Base-by-base conservation (phyloP, 2,329 filamentous ascomycete genomes). In the Myriosclerotinia curreyana region DNA sequence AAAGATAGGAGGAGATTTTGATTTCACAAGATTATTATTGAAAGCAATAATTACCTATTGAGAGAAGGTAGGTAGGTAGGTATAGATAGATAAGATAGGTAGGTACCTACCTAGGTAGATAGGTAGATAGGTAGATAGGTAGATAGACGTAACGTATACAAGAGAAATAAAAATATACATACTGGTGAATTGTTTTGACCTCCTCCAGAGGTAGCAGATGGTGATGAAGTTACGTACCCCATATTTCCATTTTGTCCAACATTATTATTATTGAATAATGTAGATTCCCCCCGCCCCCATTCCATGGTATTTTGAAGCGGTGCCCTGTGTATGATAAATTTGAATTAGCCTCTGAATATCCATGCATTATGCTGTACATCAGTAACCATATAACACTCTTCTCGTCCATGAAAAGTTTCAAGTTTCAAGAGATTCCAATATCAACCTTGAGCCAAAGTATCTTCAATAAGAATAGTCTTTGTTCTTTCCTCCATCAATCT, bases 171-270 rank as follows among this genome's bases (percentile, higher is more conserved):
- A 46, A 40, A 11, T 22, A 25, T 69, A 80, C 82, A 79, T 80
- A 86, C 82, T 74, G 82, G 82, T 69, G 80, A 81, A 71, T 80
- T 82, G 68, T 82, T 83, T 74, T 86, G 84, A 61, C 86, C 86
- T 69, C 84, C 86, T 53, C 74, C 76, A 67, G 85, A 83, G 49
- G 58, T 61, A 49, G 84, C 84, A 66, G 86, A 85, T 55, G 86
- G 85, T 53, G 86, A 86, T 69, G 85, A 84, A 68, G 84, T 86
- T 71, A 83, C 81, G 75, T 84, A 86, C 69, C 80, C 84, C 80
- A 86, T 67, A 20, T 51, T 64, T 40, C 51, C 50, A 67, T 53
- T 69, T 54, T 67, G 68, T 69, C 70, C 70, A 44, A 71, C 67
- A 65, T 69, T 72, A 65, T n/a, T n/a, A n/a, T n/a, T n/a, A n/a